Percentiles rank a stretch among this genome's conserved stretches.
Evolutionary conservation across 164 flowering plant species (phyloP).

Genomic region (Chimonanthus praecox): DNA sequence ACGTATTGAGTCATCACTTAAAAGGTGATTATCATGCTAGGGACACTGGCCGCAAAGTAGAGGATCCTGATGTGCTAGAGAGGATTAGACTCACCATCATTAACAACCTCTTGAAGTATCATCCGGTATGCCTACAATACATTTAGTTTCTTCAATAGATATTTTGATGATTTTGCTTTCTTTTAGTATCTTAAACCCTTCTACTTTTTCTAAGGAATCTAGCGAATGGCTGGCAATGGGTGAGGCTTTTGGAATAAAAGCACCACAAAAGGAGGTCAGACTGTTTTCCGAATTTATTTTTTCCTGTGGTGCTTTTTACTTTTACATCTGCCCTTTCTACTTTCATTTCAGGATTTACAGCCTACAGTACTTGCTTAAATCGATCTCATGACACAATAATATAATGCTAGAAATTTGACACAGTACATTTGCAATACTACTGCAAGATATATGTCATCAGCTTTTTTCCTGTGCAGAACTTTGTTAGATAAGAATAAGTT

Average conservation of each 20-base stretch:
- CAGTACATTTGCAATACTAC: too few relatives aligned
- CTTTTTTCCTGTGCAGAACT: too few relatives aligned
- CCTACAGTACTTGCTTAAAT: too few relatives aligned
- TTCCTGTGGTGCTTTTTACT: neutral
- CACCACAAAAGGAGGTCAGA: conserved; percentile 75
- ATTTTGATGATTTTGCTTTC: neutral
- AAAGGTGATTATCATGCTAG: conserved; percentile 29
- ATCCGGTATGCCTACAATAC: conserved; percentile 49
- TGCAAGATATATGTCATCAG: too few relatives aligned
- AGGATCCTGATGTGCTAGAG: conserved; percentile 44
- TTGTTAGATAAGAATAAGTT: too few relatives aligned
- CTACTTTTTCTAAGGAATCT: conserved; percentile 53
- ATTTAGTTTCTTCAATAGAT: conserved; percentile 1
- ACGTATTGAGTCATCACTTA: too few relatives aligned
- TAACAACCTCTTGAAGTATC: conserved; percentile 44
- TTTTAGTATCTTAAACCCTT: neutral
- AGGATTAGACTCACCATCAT: conserved; percentile 38
- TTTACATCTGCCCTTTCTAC: neutral
- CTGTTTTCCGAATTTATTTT: neutral
- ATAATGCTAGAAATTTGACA: too few relatives aligned
- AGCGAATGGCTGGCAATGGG: conserved; percentile 87
- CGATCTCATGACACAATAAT: too few relatives aligned
- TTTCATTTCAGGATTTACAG: too few relatives aligned
- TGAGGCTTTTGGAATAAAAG: conserved; percentile 83
- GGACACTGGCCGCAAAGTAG: conserved; percentile 82